phyloP scores from a whole-genome alignment of 1,284 basidiomycete genomes.

The Pseudozyma pruni region DNA sequence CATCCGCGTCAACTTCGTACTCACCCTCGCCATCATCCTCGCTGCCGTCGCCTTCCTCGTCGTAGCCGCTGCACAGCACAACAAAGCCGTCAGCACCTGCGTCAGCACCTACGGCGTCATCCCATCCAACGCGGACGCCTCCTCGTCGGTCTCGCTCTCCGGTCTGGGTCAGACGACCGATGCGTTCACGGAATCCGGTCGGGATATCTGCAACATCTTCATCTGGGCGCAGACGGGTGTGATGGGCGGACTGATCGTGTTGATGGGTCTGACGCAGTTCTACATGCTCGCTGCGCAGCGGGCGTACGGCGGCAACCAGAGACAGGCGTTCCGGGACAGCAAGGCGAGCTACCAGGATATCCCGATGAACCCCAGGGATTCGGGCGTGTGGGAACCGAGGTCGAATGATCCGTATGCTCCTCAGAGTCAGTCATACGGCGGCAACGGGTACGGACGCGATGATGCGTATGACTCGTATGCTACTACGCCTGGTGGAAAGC shows the following conservation, averaged over 20 bases:
- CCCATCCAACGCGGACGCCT: conserved; percentile 16
- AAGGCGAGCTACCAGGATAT: conserved; percentile 44
- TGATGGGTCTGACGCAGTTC: conserved; percentile 64
- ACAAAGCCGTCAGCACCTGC: conserved; percentile 47
- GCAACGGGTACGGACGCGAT: background rate
- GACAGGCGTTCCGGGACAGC: conserved; percentile 38
- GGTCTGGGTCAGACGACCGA: conserved; percentile 25
- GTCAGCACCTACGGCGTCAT: conserved; percentile 44
- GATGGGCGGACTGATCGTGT: conserved; percentile 58
- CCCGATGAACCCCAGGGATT: conserved; percentile 54
- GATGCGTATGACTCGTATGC: conserved; percentile 34
- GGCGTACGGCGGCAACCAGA: conserved; percentile 60
- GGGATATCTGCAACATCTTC: conserved; percentile 61
- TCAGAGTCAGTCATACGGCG: conserved; percentile 4
- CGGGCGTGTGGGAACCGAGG: conserved; percentile 52
- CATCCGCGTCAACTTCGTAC: conserved; percentile 60
- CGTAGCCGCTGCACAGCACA: conserved; percentile 54
- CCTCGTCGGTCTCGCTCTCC: conserved; percentile 11
- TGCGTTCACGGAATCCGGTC: conserved; percentile 27
- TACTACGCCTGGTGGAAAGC: conserved; percentile 24
- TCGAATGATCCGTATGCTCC: conserved; percentile 24
- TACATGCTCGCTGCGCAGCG: conserved; percentile 65
- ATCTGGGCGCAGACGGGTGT: conserved; percentile 64
- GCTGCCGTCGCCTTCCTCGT: conserved; percentile 59
- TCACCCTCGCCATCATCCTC: conserved; percentile 52